A percentile compares a stretch with the other conserved stretches of the same genome.
These are phyloP conservation scores for Eudorina sp. DNA, from an alignment of 139 green algal genomes.

Conservation along the genomic window DNA sequence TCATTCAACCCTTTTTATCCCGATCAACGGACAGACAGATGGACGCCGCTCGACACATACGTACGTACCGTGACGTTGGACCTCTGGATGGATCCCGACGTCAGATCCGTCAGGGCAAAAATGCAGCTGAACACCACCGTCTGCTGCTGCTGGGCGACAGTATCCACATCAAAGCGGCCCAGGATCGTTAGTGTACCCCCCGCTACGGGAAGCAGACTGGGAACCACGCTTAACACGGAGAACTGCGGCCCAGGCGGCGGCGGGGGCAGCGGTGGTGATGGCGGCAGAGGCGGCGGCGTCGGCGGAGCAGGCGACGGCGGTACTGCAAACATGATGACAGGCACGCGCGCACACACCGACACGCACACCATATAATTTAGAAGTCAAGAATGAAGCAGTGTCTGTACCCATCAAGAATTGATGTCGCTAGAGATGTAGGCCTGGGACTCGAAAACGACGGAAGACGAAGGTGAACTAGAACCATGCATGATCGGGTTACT, in stretches of 20 bases:
- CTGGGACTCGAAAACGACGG: too few relatives aligned
- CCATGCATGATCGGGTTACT: too few relatives aligned
- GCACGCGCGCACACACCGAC: too few relatives aligned
- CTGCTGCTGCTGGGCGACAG: neutral
- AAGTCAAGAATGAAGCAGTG: too few relatives aligned
- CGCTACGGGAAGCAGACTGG: neutral
- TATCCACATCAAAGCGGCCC: neutral
- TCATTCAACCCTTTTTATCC: too few relatives aligned
- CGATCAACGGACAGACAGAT: too few relatives aligned
- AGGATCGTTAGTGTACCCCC: neutral
- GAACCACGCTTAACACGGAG: neutral
- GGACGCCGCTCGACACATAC: too few relatives aligned
- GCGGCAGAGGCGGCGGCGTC: neutral
- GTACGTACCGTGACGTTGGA: slow-evolving; percentile 6
- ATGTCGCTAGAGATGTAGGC: too few relatives aligned
- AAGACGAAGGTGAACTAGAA: too few relatives aligned
- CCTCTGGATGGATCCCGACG: neutral
- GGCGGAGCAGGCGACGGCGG: neutral
- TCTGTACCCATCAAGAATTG: too few relatives aligned
- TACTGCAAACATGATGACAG: too few relatives aligned
- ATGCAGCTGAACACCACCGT: neutral
- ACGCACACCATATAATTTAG: too few relatives aligned
- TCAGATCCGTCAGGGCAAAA: neutral
- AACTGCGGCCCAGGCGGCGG: neutral
- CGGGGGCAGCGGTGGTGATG: neutral